A percentile compares a stretch with the other conserved stretches of the same genome.
Evolutionary conservation across 495 filamentous ascomycete genomes (phyloP).

Genomic region (Hypoxylon fuscum): DNA sequence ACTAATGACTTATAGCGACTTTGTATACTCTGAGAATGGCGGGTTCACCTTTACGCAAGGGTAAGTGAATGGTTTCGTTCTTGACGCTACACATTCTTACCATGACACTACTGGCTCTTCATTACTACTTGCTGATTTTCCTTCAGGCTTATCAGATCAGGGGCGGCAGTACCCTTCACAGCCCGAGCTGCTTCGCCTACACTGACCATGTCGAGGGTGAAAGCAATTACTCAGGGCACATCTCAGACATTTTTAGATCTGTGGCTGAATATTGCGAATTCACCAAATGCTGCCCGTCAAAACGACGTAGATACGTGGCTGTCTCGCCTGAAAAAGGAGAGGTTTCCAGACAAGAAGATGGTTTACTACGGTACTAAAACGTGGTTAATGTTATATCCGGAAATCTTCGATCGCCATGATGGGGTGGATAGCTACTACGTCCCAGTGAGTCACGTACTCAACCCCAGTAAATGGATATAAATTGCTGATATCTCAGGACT

Average conservation of each 20-base stretch:
- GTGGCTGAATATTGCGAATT: slow-evolving; percentile 6
- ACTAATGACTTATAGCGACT: slow-evolving; percentile 1
- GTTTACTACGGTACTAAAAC: neutral
- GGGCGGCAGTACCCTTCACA: slow-evolving; percentile 8
- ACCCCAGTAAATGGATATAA: neutral
- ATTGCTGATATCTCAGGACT: neutral
- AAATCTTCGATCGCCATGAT: slow-evolving; percentile 6
- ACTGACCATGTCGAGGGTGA: slow-evolving; percentile 12
- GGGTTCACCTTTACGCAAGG: slow-evolving; percentile 11
- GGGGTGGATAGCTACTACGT: neutral
- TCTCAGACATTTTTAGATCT: slow-evolving; percentile 10
- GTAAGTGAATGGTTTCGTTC: neutral
- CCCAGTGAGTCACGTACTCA: neutral
- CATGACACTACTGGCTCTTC: too few relatives aligned
- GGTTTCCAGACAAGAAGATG: neutral
- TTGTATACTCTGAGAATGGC: slow-evolving; percentile 3
- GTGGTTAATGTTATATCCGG: slow-evolving; percentile 3
- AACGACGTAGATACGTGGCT: slow-evolving; percentile 1
- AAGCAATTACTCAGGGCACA: slow-evolving; percentile 13
- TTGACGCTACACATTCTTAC: neutral
- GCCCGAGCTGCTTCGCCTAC: slow-evolving; percentile 2
- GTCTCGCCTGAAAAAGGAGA: neutral
- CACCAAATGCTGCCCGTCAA: neutral
- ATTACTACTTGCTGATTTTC: neutral
- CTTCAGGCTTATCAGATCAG: slow-evolving; percentile 4